Evolutionary conservation across 257 asterid genomes (phyloP).

Genomic region (Apocynum venetum): DNA sequence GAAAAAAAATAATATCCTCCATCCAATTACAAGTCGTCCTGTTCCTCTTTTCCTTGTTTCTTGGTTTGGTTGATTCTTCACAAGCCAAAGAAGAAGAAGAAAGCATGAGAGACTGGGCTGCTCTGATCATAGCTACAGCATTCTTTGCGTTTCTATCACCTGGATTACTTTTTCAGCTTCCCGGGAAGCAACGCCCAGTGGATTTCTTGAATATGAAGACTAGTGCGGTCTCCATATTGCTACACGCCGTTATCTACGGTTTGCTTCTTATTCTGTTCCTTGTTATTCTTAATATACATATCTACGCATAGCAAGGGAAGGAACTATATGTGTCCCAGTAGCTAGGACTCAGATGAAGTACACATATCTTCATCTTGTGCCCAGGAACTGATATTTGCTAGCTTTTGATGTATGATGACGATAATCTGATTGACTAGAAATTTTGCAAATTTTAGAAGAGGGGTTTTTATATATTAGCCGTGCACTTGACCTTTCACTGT

Average conservation of each 20-base stretch:
- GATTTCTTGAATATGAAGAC: constrained; percentile 89
- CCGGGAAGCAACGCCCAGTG: constrained; percentile 63
- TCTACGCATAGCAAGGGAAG: constrained; percentile 43
- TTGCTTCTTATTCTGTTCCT: constrained; percentile 76
- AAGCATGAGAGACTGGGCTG: constrained; percentile 72
- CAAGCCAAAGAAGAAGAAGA: not conserved
- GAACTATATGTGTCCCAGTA: not conserved
- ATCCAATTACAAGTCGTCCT: not conserved
- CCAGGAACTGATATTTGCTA: constrained; percentile 2
- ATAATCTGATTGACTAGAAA: not conserved
- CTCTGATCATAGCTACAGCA: constrained; percentile 57
- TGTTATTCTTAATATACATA: constrained; percentile 56
- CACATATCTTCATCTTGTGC: not conserved
- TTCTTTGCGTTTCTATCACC: constrained; percentile 68
- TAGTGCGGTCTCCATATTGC: constrained; percentile 43
- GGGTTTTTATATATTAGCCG: not conserved
- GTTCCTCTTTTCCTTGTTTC: not conserved
- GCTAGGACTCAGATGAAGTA: not conserved
- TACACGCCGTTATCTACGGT: constrained; percentile 69
- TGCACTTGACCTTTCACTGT: not conserved
- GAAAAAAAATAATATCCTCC: not conserved
- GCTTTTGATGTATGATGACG: not conserved
- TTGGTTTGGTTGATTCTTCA: not conserved
- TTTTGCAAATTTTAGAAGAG: not conserved
- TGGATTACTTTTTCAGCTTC: constrained; percentile 70